Base-by-base conservation (phyloP, 1,139 yeast genomes). In the Lodderomyces oxycetoniae region DNA sequence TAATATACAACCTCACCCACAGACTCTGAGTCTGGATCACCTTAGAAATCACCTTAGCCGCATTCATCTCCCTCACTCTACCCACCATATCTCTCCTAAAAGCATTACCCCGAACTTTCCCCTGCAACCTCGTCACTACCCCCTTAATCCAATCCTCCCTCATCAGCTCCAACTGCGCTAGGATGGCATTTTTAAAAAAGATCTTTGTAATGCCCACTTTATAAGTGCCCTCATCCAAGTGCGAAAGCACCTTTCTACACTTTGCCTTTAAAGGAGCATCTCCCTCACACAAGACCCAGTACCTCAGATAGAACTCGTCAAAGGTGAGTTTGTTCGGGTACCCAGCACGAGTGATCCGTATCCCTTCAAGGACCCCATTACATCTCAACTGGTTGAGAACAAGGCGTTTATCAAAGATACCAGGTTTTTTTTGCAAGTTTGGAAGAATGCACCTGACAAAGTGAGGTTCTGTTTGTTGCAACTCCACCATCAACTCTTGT, bases 301-400 rank as follows among this genome's bases (percentile, higher is more conserved):
- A 93, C 36, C 95, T 70, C 34, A 65, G 71, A 38, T 74, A 76
- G 58, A 93, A 91, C 36, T 87, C 94, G 30, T 79, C 74, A 56
- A 89, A 91, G 31, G 81, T 75, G 54, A 91, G 75, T 45, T 96
- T 74, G 57, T 93, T 93, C 1, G 99, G 98, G 54, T 84, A 93
- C 3, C 99, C 99, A 11, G 96, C 89, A 45, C 99, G 72, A 0
- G 97, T 95, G 43, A 93, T 91, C 58, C 98, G 73, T 28, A 93
- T 93, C 43, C 99, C 99, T 65, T 93, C 99, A 33, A 93, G 63
- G 10, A 93, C 99, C 71, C 99, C 99, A 54, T 93, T 93, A 55
- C 97, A 93, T 42, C 96, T 71, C 41, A 93, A 68, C 59, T 93
- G 99, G 40, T 85, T 91, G 34, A 91, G 64, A 3, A 93, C 95